phyloP scores from a whole-genome alignment of 306 rosid genomes.

The Vicia sativa region DNA sequence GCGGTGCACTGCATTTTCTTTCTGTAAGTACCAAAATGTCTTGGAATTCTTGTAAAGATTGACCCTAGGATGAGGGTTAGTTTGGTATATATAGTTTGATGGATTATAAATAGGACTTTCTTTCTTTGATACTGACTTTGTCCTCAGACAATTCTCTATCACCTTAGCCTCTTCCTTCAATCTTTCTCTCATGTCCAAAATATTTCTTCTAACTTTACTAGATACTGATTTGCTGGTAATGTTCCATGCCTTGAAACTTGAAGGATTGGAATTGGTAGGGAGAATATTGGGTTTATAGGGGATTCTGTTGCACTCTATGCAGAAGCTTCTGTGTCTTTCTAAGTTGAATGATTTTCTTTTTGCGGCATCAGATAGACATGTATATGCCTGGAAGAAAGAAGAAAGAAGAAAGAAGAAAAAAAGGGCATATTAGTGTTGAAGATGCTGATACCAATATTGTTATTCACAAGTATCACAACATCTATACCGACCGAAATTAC shows the following conservation, averaged over 20 bases:
- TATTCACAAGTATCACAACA: background rate
- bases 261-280: constrained; percentile 41
- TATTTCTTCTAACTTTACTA: constrained; percentile 46
- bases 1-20: constrained; percentile 40
- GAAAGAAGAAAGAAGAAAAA: too few relatives aligned
- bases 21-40: constrained; percentile 52
- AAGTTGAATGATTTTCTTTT: constrained; percentile 70
- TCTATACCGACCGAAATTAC: too few relatives aligned
- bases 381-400: constrained; percentile 58
- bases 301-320: constrained; percentile 75
- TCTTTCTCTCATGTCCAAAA: constrained; percentile 64
- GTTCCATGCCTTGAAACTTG: constrained; percentile 45
- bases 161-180: constrained; percentile 79
- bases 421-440: too few relatives aligned
- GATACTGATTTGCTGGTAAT: constrained; percentile 46
- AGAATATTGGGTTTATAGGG: constrained; percentile 43
- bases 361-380: constrained; percentile 61
- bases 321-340: constrained; percentile 60
- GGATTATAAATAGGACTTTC: constrained; percentile 88
- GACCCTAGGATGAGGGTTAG: constrained; percentile 69
- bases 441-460: too few relatives aligned
- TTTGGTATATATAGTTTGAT: constrained; percentile 57
- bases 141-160: constrained; percentile 70
- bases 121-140: constrained; percentile 52
- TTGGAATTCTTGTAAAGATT: constrained; percentile 46